Evolutionary conservation across 1,284 basidiomycete species (phyloP), one percentile per base, ranked within the genome.

Genomic region (Irpex sp.): DNA sequence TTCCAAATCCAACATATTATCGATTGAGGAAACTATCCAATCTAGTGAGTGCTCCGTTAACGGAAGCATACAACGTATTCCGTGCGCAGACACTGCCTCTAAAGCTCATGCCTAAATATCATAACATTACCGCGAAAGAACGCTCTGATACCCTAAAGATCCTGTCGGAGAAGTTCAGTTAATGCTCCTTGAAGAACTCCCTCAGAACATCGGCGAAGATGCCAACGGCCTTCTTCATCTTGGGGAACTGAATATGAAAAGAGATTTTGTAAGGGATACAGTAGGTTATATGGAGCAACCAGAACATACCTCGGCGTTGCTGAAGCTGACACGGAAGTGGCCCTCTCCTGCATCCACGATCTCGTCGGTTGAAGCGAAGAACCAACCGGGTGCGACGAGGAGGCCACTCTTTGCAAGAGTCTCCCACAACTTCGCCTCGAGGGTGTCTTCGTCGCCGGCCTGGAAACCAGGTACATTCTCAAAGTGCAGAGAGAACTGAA

Each of bases 271-370:
- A n/a, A n/a, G n/a, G n/a, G n/a, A n/a, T n/a, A n/a, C n/a, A n/a
- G n/a, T n/a, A n/a, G n/a, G n/a, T n/a, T n/a, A n/a, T n/a, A n/a
- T n/a, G n/a, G n/a, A n/a, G n/a, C n/a, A n/a, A n/a, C n/a, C n/a
- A 4, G 28, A 28, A 5, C 79, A 64, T 69, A 85, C 85, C 68
- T 81, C 75, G 12, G 77, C 77, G 61, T 78, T 79, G 65, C 84
- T 86, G 73, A 86, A 90, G 64, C 82, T 80, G 42, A 90, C 73
- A 5, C 88, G 78, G 73, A 86, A 83, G 69, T 89, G 85, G 0
- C 85, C 86, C 56, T 76, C 68, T 18, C 67, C 72, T 6, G 72
- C 64, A 16, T 67, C 66, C n/a, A 67, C 66, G 4, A 69, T 67
- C 9, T 58, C 67, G 59, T 75, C 71, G 4, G 45, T 77, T 71